Evolutionary conservation across 371 early-diverging fungal genomes (phyloP).

Genomic region (Smittium culicis): DNA sequence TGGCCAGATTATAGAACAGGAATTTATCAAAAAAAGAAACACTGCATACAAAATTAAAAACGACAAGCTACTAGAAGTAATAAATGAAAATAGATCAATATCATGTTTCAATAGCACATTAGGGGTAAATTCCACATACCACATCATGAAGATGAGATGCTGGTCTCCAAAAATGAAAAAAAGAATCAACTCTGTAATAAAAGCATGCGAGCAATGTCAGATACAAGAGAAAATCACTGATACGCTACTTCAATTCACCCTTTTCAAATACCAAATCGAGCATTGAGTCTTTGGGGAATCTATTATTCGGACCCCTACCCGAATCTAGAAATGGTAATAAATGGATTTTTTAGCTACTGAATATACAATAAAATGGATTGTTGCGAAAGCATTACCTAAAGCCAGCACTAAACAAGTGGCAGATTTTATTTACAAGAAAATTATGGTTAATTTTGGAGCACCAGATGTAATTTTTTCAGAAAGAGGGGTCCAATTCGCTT

Average conservation of each 20-base stretch:
- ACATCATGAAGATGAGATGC: background rate
- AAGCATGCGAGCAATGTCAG: slow-evolving; percentile 21
- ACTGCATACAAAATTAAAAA: background rate
- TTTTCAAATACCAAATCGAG: slow-evolving; percentile 5
- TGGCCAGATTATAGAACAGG: too few relatives aligned
- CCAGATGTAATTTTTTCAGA: slow-evolving; percentile 28
- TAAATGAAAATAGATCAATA: background rate
- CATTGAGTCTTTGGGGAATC: slow-evolving; percentile 24
- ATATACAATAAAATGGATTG: slow-evolving; percentile 29
- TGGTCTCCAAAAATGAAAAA: background rate
- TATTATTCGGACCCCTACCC: slow-evolving; percentile 32
- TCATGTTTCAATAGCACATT: background rate
- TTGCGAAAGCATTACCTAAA: slow-evolving; percentile 24
- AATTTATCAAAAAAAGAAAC: too few relatives aligned
- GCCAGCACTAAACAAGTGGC: slow-evolving; percentile 20
- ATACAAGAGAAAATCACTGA: slow-evolving; percentile 1
- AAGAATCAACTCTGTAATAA: slow-evolving; percentile 4
- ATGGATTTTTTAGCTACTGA: slow-evolving; percentile 36
- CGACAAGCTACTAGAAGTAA: background rate
- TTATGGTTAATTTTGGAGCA: slow-evolving; percentile 25
- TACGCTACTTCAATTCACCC: slow-evolving; percentile 6
- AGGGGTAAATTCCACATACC: background rate
- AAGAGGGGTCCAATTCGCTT: slow-evolving; percentile 24
- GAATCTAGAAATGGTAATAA: slow-evolving; percentile 18
- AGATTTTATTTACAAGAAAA: slow-evolving; percentile 26